Base-by-base conservation (phyloP, 2,329 filamentous ascomycete species). In the Penicillium polonicum region DNA sequence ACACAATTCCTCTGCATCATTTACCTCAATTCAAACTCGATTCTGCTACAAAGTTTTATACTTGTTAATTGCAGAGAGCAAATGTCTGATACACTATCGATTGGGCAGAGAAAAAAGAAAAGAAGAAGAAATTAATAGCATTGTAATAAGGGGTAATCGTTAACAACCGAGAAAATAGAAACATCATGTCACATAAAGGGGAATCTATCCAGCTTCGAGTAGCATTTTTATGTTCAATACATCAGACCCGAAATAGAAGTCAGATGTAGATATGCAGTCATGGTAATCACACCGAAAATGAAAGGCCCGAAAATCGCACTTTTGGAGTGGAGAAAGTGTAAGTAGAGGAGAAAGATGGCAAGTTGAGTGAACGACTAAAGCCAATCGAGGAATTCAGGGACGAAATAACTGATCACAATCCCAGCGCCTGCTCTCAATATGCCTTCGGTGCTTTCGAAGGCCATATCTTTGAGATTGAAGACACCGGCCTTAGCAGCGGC, bases 401-500 rank as follows among this genome's bases (percentile, higher is more conserved):
- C 92, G 70, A 97, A 97, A 77, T 99, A 99, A 76, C 86, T 94
- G 68, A 97, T 85, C 43, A 99, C 84, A 70, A 99, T 97, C 0
- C 88, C 93, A 7, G 94, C 94, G 43, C 94, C 94, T 9, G 94
- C 94, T 65, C 94, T 84, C 59, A 99, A 78, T 62, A 99, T 97
- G 25, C 92, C 91, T 76, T 97, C 91, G 0, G 91, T 95, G 58
- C 90, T 89, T 80, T 99, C 94, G 67, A 96, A 92, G 0, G 91
- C 94, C 90, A 97, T 97, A 4, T 88, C 81, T 79, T 93, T 94
- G 71, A 97, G 80, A 73, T 97, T 93, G 71, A 97, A 99, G 3
- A 99, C 94, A 5, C 94, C 94, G 1, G 94, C 93, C 75, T 96
- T 96, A 48, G 94, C 94, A 21, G 85, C 94, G 0, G 94, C 94